These are phyloP conservation scores for Candida sojae DNA, from an alignment of 1,139 yeast species.

Conservation along the genomic window DNA sequence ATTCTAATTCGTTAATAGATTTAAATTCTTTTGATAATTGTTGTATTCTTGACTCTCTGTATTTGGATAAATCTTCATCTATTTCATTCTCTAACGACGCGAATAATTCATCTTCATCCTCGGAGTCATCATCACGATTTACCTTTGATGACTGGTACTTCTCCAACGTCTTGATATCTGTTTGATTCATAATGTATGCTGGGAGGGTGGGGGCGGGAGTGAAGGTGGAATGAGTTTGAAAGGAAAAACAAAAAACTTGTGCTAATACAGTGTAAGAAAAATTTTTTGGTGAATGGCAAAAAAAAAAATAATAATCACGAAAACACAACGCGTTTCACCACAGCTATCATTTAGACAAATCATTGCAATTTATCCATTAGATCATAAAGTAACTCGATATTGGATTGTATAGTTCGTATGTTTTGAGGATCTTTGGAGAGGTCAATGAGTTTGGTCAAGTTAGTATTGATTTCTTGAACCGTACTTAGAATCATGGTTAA, in stretches of 20 bases:
- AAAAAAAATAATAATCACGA: background rate
- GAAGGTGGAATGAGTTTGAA: background rate
- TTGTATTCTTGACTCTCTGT: constrained; percentile 52
- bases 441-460: constrained; percentile 26
- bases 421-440: constrained; percentile 15
- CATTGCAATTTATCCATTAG: constrained; percentile 13
- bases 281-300: background rate
- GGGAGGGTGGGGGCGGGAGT: background rate
- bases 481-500: constrained; percentile 36
- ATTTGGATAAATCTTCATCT: constrained; percentile 34
- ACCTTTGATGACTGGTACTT: constrained; percentile 34
- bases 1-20: constrained; percentile 37
- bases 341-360: background rate
- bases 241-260: too few relatives aligned
- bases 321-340: constrained; percentile 6
- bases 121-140: constrained; percentile 23
- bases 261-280: background rate
- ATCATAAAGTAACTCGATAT: constrained; percentile 7
- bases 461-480: constrained; percentile 29
- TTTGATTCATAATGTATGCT: constrained; percentile 6
- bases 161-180: constrained; percentile 20
- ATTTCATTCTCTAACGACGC: constrained; percentile 30
- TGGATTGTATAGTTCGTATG: background rate
- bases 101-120: constrained; percentile 31
- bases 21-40: constrained; percentile 48